Base-by-base conservation (phyloP, 2,329 filamentous ascomycete species). In the Xenosphaeropsis pyriputrescens region DNA sequence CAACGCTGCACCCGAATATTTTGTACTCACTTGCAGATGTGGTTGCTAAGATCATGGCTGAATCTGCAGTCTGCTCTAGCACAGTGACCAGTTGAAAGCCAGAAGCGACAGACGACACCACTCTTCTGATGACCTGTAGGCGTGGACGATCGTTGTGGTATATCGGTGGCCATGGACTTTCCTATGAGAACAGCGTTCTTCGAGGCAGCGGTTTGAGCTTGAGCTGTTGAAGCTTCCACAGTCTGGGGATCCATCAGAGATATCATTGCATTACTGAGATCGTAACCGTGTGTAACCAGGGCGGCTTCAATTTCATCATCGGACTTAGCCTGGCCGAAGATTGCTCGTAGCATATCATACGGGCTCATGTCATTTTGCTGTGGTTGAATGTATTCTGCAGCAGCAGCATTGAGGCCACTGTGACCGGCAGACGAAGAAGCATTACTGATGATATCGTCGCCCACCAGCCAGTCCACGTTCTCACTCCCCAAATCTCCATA, bases 241-340 rank as follows among this genome's bases (percentile, higher is more conserved):
- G 62, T 65, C 51, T 80, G 74, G 39, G 68, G 68, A 45, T 91
- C 85, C 72, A 94, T 93, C 41, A 98, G 76, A 22, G 85, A 77
- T 40, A 83, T 79, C 49, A 98, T 83, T 2, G 91, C 93, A 34
- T 89, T 84, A 48, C 85, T 93, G 17, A 98, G 69, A 53, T 98
- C 91, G 55, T 95, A 98, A 40, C 83, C 82, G 55, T 95, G 89
- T 41, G 76, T 70, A 47, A 89, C 85, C 34, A 98, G 70, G 4
- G 89, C 85, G n/a, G 77, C 71, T 55, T 95, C 88, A 35, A 98
- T 89, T 58, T 98, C 91, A 37, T 96, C 88, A 50, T 96, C 89
- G 2, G 85, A 81, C 52, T 83, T 80, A 39, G 85, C 78, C 49
- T 91, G 85, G 35, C 89, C 85, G 18, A 98, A 68, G 31, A 98